Base-by-base conservation (phyloP, 352 stramenopile species). In the Pythium vanterpoolii region DNA sequence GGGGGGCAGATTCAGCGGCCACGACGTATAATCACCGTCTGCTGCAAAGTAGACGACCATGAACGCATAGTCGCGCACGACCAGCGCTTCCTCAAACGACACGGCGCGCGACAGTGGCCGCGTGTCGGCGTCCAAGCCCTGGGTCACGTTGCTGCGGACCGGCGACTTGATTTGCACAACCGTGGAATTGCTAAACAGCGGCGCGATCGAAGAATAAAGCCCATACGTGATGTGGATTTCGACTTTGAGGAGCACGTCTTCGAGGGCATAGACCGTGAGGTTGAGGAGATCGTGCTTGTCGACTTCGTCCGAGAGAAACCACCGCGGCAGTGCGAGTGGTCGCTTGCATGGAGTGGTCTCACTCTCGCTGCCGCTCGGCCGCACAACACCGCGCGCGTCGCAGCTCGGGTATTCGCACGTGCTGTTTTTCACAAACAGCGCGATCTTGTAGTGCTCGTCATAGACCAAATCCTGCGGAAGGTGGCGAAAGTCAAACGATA, bases 191-290 rank as follows among this genome's bases (percentile, higher is more conserved):
- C 89, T 70, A 63, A 99, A 99, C 46, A 97, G 94, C 26, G 89
- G 74, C 2, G 86, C 84, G 0, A 81, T 58, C 0, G 96, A 68
- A 1, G 91, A 63, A 48, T 95, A 98, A 16, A 98, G 45, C 11
- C 96, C 96, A 69, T 99, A 89, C 53, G 97, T 83, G 46, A 99
- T 82, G 58, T 99, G 96, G 19, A 99, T 77, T 66, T 98, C 93
- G 21, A 98, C 85, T 47, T 97, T 97, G 53, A 99, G 86, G 8
- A 96, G 80, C 19, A 98, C 72, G 75, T 99, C 96, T 49, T 99
- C 96, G 14, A 99, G 73, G 14, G 96, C 92, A 16, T 97, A 68
- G 9, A 99, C 49, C 0, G 95, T 98, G 34, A 99, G 72, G 61
- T 98, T 98, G 27, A 98, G 68, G 11, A 93, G 33, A 60, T 96